Conservation (phyloP, 768 basidiomycete species). For the Agaricus subrufescens region DNA sequence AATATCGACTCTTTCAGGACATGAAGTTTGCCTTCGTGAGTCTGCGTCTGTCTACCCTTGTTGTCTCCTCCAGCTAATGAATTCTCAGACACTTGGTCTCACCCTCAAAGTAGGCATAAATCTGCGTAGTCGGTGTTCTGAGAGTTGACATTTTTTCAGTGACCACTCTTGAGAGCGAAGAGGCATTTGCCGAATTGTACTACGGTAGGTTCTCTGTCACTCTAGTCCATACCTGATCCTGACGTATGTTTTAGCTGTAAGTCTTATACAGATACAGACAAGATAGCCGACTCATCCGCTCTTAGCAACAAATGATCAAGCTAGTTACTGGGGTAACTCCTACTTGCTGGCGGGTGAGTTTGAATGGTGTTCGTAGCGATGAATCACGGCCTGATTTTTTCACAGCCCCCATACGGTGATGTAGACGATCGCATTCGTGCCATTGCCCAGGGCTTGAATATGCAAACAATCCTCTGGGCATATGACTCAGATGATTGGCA, state of each 20-base stretch:
- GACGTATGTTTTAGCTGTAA: constrained; percentile 15
- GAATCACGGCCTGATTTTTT: background rate
- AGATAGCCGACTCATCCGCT: background rate
- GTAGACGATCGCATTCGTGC: constrained; percentile 73
- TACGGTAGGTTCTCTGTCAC: constrained; percentile 44
- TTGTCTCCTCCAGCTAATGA: background rate
- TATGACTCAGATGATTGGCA: constrained; percentile 75
- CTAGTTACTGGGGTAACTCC: constrained; percentile 52
- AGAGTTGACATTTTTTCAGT: constrained; percentile 25
- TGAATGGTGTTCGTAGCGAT: background rate
- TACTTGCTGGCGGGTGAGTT: constrained; percentile 53
- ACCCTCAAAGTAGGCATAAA: constrained; percentile 42
- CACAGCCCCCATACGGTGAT: constrained; percentile 60
- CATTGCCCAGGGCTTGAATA: constrained; percentile 61
- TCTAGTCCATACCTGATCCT: background rate
- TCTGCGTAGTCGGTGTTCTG: background rate
- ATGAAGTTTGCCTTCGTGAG: constrained; percentile 60
- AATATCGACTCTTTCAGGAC: constrained; percentile 26
- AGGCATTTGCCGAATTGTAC: constrained; percentile 75
- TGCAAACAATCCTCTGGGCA: constrained; percentile 72
- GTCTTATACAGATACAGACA: background rate
- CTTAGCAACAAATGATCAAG: constrained; percentile 49
- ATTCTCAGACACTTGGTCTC: constrained; percentile 47
- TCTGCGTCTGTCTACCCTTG: constrained; percentile 12
- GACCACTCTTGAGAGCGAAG: constrained; percentile 55